Percentiles rank a stretch among this genome's conserved stretches.
Evolutionary conservation across 768 basidiomycete species (phyloP).

Genomic region (Porphyrellus cyaneotinctus): DNA sequence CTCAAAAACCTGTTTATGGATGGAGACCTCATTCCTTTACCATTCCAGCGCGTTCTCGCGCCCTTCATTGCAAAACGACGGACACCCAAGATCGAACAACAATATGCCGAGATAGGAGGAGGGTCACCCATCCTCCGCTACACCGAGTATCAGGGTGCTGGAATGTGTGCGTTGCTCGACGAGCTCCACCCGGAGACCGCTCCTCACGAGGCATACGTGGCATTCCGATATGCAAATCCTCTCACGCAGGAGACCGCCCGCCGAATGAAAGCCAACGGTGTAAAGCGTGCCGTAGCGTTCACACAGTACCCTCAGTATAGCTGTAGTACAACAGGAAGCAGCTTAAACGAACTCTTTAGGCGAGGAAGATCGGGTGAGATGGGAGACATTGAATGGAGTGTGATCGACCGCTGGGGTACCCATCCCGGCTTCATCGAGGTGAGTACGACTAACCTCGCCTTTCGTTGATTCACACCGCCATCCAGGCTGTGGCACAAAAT

Average conservation of each 20-base stretch:
- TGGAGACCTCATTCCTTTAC: conserved; percentile 91
- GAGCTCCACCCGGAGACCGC: conserved; percentile 92
- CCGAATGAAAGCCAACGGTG: conserved; percentile 87
- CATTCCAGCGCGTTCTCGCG: conserved; percentile 84
- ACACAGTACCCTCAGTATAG: conserved; percentile 99
- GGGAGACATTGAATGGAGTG: conserved; percentile 86
- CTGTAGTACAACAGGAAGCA: conserved; percentile 97
- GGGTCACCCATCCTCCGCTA: conserved; percentile 94
- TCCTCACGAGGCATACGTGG: conserved; percentile 94
- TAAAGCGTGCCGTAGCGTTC: conserved; percentile 90
- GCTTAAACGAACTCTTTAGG: conserved; percentile 87
- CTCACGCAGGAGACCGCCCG: conserved; percentile 78
- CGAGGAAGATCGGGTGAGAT: conserved; percentile 56
- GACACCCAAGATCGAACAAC: conserved; percentile 89
- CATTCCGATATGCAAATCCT: conserved; percentile 91
- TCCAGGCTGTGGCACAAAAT: conserved; percentile 85
- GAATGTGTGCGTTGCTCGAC: conserved; percentile 87
- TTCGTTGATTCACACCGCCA: not conserved
- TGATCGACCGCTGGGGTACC: conserved; percentile 97
- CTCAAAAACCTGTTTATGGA: conserved; percentile 89
- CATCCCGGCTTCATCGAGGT: conserved; percentile 95
- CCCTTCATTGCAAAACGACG: conserved; percentile 86
- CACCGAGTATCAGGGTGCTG: conserved; percentile 82
- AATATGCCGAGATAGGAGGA: conserved; percentile 93
- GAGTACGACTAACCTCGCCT: conserved; percentile 19